Conservation (phyloP, 208 protist species). For the Naegleria lovaniensis region DNA sequence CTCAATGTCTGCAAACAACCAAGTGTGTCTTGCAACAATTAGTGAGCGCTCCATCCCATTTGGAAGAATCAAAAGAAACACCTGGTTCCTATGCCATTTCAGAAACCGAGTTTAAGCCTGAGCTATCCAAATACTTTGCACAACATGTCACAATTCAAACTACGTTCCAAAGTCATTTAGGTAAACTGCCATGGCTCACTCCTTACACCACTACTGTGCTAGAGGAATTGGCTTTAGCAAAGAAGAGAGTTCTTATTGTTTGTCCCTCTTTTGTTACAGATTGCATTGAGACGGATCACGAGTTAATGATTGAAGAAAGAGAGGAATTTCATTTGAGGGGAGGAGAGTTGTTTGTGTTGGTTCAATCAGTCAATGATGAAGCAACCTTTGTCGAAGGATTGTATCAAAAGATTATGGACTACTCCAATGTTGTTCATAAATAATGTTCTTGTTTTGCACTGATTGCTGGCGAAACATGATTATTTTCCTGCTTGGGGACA, state of each 20-base stretch:
- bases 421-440: not conserved
- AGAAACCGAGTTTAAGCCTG: not conserved
- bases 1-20: not conserved
- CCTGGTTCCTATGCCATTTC: not conserved
- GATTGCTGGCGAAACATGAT: no score
- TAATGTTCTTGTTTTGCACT: no score
- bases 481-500: no score
- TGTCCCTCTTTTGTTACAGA: not conserved
- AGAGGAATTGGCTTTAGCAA: not conserved
- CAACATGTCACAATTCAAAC: not conserved
- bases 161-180: not conserved
- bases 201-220: not conserved
- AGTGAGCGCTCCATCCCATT: not conserved
- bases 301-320: not conserved
- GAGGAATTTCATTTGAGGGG: not conserved
- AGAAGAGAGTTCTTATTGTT: not conserved
- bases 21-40: not conserved
- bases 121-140: not conserved
- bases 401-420: not conserved
- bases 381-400: not conserved
- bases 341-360: not conserved
- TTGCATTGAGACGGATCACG: not conserved
- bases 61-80: not conserved
- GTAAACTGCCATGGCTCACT: not conserved
- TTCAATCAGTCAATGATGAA: not conserved